Conservation (phyloP, 306 rosid species). For the Vigna nakashimae region DNA sequence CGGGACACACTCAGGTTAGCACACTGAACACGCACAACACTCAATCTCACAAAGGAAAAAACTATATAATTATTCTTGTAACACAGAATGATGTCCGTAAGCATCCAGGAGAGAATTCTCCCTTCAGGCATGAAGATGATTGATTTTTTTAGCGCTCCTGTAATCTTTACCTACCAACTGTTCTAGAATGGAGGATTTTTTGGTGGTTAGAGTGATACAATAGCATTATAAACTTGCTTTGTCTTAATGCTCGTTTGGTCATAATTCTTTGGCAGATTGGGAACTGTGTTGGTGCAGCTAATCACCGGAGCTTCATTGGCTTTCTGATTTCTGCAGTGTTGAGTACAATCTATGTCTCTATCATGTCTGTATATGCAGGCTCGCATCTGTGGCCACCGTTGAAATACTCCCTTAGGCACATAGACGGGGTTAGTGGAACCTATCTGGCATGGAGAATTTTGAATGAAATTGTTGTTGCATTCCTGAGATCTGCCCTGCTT, state of each 20-base stretch:
- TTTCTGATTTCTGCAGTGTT: slow-evolving; percentile 85
- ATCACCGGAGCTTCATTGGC: slow-evolving; percentile 78
- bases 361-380: slow-evolving; percentile 66
- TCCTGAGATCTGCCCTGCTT: slow-evolving; percentile 66
- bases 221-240: slow-evolving; percentile 10
- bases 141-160: neutral
- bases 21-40: no score
- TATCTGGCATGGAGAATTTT: slow-evolving; percentile 43
- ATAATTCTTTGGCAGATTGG: slow-evolving; percentile 78
- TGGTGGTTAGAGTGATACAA: neutral
- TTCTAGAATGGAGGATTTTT: slow-evolving; percentile 9
- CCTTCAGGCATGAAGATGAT: neutral
- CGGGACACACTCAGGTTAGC: no score
- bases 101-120: no score
- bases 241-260: slow-evolving; percentile 38
- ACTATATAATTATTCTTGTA: no score
- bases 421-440: slow-evolving; percentile 39
- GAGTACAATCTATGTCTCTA: slow-evolving; percentile 69
- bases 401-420: slow-evolving; percentile 30
- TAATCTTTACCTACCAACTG: slow-evolving; percentile 22
- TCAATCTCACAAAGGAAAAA: no score
- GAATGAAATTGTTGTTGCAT: slow-evolving; percentile 51
- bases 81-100: no score
- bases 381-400: slow-evolving; percentile 68
- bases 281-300: slow-evolving; percentile 96